Evolutionary conservation across 1,284 basidiomycete genomes (phyloP).

Genomic region (Farysia itapuensis): DNA sequence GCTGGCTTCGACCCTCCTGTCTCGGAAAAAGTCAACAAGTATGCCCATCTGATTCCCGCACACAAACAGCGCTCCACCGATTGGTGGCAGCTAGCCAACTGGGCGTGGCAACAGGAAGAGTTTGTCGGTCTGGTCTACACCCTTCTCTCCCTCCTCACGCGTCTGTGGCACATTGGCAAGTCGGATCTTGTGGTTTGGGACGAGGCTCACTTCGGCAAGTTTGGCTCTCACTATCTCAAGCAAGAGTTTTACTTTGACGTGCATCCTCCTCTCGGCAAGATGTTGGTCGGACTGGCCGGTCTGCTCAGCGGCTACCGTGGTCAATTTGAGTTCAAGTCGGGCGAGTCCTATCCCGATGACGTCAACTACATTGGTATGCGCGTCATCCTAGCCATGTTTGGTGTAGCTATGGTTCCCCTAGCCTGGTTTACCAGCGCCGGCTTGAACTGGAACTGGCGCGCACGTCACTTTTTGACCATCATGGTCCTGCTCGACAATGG

Average conservation of each 20-base stretch:
- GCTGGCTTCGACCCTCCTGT: constrained; percentile 15
- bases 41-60: constrained; percentile 53
- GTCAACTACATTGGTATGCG: constrained; percentile 95
- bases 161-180: constrained; percentile 90
- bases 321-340: constrained; percentile 90
- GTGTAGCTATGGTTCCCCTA: constrained; percentile 90
- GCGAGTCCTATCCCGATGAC: constrained; percentile 76
- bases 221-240: constrained; percentile 85
- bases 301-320: constrained; percentile 89
- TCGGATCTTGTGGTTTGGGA: constrained; percentile 92
- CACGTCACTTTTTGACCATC: constrained; percentile 85
- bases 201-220: constrained; percentile 65
- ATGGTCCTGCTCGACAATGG: constrained; percentile 90
- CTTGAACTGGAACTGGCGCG: constrained; percentile 84
- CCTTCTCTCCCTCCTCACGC: constrained; percentile 86
- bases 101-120: constrained; percentile 39
- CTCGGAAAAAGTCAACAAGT: constrained; percentile 27
- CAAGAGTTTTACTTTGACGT: constrained; percentile 63
- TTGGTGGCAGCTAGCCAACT: constrained; percentile 1
- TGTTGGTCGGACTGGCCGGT: constrained; percentile 93
- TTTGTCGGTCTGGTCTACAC: constrained; percentile 73
- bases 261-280: constrained; percentile 97
- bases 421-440: constrained; percentile 97
- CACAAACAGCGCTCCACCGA: constrained; percentile 42
- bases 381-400: constrained; percentile 88